A percentile compares a stretch with the other conserved stretches of the same genome.
phyloP scores from a whole-genome alignment of 169 alveolate species.

The Plasmodium gaboni region DNA sequence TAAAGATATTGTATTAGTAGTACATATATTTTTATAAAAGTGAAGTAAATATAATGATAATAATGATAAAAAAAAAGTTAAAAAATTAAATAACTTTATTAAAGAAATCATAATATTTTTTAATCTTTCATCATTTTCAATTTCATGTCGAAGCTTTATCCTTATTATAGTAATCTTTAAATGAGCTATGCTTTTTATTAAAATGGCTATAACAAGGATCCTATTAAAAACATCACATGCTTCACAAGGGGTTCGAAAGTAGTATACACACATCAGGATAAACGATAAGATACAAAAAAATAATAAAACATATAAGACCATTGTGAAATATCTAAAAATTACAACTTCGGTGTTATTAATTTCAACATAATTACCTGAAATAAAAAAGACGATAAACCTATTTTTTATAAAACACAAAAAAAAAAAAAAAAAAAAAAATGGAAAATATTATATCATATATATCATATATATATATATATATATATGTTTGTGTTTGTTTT shows the following conservation, averaged over 20 bases:
- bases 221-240: constrained; percentile 44
- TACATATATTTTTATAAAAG: constrained; percentile 46
- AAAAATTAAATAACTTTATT: constrained; percentile 27
- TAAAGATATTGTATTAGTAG: constrained; percentile 26
- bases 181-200: constrained; percentile 25
- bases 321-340: constrained; percentile 32
- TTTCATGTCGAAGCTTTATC: constrained; percentile 24
- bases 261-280: constrained; percentile 9
- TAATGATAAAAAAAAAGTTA: constrained; percentile 23
- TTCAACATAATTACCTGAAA: constrained; percentile 44
- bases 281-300: constrained; percentile 1
- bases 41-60: constrained; percentile 42
- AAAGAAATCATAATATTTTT: constrained; percentile 10
- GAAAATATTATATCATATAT: no score
- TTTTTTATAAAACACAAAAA: background rate
- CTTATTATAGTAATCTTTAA: constrained; percentile 10
- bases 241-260: constrained; percentile 30
- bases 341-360: constrained; percentile 9
- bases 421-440: no score
- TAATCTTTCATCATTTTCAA: constrained; percentile 26
- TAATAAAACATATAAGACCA: constrained; percentile 7
- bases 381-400: background rate
- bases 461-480: no score
- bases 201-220: constrained; percentile 25
- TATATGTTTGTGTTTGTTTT: no score